These are phyloP conservation scores for Backusella tarrabulga DNA, from an alignment of 192 early-diverging fungal genomes.

Conservation along the genomic window DNA sequence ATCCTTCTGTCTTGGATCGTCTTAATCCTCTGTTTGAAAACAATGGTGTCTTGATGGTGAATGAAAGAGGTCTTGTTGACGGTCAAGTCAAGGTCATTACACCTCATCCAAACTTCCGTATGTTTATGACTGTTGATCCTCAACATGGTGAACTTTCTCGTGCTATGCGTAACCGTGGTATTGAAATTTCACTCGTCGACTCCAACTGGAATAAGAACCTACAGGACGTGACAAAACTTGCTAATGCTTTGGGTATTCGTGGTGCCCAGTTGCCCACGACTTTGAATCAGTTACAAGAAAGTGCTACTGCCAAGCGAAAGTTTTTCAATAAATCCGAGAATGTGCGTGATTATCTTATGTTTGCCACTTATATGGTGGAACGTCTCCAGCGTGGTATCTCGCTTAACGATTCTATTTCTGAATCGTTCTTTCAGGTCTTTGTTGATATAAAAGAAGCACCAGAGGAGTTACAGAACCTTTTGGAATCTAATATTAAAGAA, in stretches of 20 bases:
- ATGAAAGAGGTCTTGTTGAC: conserved; percentile 86
- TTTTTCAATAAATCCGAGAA: conserved; percentile 33
- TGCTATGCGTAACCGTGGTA: conserved; percentile 96
- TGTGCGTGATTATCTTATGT: conserved; percentile 47
- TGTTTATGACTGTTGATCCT: conserved; percentile 96
- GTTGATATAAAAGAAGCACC: conserved; percentile 30
- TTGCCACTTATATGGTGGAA: conserved; percentile 45
- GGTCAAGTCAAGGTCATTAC: conserved; percentile 72
- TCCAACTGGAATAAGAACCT: conserved; percentile 47
- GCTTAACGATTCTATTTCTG: conserved; percentile 37
- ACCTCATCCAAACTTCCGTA: conserved; percentile 88
- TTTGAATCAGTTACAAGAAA: conserved; percentile 42
- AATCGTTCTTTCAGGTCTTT: conserved; percentile 47
- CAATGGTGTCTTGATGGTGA: conserved; percentile 82
- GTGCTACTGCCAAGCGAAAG: conserved; percentile 29
- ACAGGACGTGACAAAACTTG: conserved; percentile 48
- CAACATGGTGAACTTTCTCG: conserved; percentile 90
- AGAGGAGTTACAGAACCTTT: background rate
- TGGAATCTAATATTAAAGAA: conserved; percentile 2
- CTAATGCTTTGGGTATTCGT: conserved; percentile 46
- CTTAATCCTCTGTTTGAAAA: conserved; percentile 93
- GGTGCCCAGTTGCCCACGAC: conserved; percentile 36
- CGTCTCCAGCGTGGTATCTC: conserved; percentile 51
- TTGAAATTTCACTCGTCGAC: conserved; percentile 80
- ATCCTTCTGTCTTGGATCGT: conserved; percentile 91